Percentiles rank a stretch among this genome's conserved stretches.
phyloP scores from a whole-genome alignment of 1,284 basidiomycete genomes.

The Xanthoconium separans region DNA sequence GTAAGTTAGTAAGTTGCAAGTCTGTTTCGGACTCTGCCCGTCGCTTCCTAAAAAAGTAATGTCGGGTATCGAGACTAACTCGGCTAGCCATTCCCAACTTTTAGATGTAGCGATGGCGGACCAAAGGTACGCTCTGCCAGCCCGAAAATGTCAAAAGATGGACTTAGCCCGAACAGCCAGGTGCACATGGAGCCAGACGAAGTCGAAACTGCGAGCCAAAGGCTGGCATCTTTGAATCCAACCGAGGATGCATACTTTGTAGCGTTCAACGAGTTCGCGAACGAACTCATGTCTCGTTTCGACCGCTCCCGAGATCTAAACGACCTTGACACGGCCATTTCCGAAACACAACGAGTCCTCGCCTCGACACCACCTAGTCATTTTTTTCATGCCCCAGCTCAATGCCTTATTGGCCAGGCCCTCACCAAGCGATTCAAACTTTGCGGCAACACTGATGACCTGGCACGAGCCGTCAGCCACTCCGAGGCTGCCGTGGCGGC shows the following conservation, averaged over 20 bases:
- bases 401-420: conserved; percentile 10
- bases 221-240: conserved; percentile 9
- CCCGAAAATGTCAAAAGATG: neutral
- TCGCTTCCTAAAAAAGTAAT: too few relatives aligned
- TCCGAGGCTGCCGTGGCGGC: conserved; percentile 13
- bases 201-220: conserved; percentile 18
- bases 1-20: too few relatives aligned
- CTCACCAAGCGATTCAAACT: conserved; percentile 24
- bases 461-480: conserved; percentile 18
- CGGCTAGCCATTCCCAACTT: too few relatives aligned
- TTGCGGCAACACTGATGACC: conserved; percentile 12
- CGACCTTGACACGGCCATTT: conserved; percentile 26
- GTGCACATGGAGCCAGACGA: conserved; percentile 1
- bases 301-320: conserved; percentile 1
- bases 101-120: conserved; percentile 8
- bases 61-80: too few relatives aligned
- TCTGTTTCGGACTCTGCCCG: too few relatives aligned
- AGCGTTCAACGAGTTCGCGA: conserved; percentile 11
- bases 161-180: conserved; percentile 3
- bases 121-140: conserved; percentile 1
- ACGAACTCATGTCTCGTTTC: conserved; percentile 19
- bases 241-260: conserved; percentile 16
- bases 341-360: conserved; percentile 6
- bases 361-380: conserved; percentile 7
- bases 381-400: conserved; percentile 7